Conservation (phyloP, 257 asterid genomes). For the Sherardia arvensis region DNA sequence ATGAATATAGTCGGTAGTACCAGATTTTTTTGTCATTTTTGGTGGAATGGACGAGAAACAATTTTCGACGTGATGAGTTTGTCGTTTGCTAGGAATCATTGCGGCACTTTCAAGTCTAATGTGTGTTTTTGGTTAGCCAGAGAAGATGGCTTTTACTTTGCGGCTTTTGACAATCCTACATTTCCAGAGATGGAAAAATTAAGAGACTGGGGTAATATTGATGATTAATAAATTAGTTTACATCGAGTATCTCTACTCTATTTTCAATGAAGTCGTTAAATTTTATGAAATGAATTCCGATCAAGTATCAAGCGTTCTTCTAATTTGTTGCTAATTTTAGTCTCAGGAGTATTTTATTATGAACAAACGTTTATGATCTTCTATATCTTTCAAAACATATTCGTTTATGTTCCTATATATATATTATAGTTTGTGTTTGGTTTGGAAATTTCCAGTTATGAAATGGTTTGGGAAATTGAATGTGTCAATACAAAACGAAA, state of each 20-base stretch:
- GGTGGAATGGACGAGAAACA: constrained; percentile 12
- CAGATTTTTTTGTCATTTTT: constrained; percentile 16
- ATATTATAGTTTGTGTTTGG: too few species aligned
- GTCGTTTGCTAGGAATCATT: neutral
- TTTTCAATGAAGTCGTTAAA: too few species aligned
- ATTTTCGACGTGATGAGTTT: constrained; percentile 5
- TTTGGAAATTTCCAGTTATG: too few species aligned
- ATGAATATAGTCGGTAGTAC: neutral
- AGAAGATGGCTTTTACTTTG: constrained; percentile 3
- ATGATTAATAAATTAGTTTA: neutral
- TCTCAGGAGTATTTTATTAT: too few species aligned
- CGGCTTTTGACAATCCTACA: neutral
- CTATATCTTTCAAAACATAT: too few species aligned
- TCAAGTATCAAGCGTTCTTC: too few species aligned
- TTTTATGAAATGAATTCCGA: too few species aligned
- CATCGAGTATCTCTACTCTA: neutral
- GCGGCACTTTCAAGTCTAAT: neutral
- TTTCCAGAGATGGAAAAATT: neutral
- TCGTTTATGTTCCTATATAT: too few species aligned
- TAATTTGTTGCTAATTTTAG: too few species aligned
- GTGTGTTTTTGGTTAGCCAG: neutral
- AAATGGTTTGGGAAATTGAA: too few species aligned
- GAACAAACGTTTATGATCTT: too few species aligned
- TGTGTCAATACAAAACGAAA: too few species aligned
- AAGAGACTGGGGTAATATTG: neutral